Evolutionary conservation across 257 asterid genomes (phyloP), one percentile per base, ranked within the genome.

Genomic region (Rehmannia glutinosa): DNA sequence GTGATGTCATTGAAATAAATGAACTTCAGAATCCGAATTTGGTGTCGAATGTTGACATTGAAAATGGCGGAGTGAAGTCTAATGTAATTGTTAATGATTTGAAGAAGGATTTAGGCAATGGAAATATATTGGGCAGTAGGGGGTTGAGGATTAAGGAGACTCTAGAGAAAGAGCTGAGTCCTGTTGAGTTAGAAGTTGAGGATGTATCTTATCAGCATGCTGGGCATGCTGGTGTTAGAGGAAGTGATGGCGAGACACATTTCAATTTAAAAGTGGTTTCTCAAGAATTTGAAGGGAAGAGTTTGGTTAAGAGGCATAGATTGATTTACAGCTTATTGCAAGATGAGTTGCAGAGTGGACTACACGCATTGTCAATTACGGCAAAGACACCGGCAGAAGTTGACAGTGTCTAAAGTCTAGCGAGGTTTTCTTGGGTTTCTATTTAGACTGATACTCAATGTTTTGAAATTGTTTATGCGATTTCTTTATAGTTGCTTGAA

Each of bases 291-390:
- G 87, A 80, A 77, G 89, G 89, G 38, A 89, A 84, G 78, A 89
- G 92, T 75, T 70, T 84, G 84, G 90, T 89, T 64, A 89, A 87
- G 85, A 81, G 95, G 85, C 97, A 87, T 64, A 75, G 89, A 54
- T 50, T 85, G 80, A 78, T 85, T 66, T 89, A 89, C 60, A 70
- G 70, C 36, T 78, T 85, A 70, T 59, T 89, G 86, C 87, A 86
- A 55, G 92, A 87, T 70, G 97, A 90, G 81, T 62, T 86, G 81
- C 86, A 86, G 80, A 84, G 39, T 69, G 90, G 95, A 69, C 70
- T 90, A 15, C 96, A 87, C 15, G 96, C 96, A 0, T 71, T 90
- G 80, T 86, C 96, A 0, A 90, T 90, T 38, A 87, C 66, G 76
- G 92, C 97, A 16, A 87, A 84, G 80, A 78, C 95, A 32, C 97